Base-by-base conservation (phyloP, 1,284 basidiomycete genomes). In the Leccinum variabile region DNA sequence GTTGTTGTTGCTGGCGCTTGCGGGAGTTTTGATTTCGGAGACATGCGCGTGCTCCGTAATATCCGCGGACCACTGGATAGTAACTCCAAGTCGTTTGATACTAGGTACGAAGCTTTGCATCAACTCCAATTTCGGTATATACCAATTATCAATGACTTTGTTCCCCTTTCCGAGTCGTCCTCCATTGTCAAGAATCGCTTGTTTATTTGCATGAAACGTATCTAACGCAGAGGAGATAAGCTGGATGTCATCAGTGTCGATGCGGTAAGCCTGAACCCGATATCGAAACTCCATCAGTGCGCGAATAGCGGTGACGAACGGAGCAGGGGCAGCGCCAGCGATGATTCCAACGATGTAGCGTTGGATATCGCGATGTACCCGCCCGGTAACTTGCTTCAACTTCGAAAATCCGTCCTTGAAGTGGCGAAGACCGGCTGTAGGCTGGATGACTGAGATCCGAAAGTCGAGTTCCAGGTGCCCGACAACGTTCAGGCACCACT, bases 321-420 rank as follows among this genome's bases (percentile, higher is more conserved):
- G 28, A n/a, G 1, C 14, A 2, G 16, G 53, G 3, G 53, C 28
- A 33, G 30, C 53, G 5, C 32, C 53, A n/a, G 53, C 14, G 6
- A 54, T 54, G 16, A 54, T 32, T 6, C 28, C 28, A 18, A 54
- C 11, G 32, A 54, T 32, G 18, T 54, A 54, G 22, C 32, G 32
- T 33, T 54, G 53, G n/a, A 54, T 32, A 6, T 54, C 32, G 16
- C 14, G 32, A n/a, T 54, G 53, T 18, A 54, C 32, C 11, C n/a
- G 53, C 4, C 50, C 50, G 5, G 50, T 52, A 14, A 52, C 50
- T 30, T 52, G 50, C 5, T 52, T 52, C 28, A 52, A 5, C 18
- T 54, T 57, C 2, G 56, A 63, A 18, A 65, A 57, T 1, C 61
- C 52, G 9, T 14, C 35, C 3, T 59, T 49, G 35, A 65, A 63